phyloP scores from a whole-genome alignment of 1,284 basidiomycete genomes.

The Pisolithus thermaeus region DNA sequence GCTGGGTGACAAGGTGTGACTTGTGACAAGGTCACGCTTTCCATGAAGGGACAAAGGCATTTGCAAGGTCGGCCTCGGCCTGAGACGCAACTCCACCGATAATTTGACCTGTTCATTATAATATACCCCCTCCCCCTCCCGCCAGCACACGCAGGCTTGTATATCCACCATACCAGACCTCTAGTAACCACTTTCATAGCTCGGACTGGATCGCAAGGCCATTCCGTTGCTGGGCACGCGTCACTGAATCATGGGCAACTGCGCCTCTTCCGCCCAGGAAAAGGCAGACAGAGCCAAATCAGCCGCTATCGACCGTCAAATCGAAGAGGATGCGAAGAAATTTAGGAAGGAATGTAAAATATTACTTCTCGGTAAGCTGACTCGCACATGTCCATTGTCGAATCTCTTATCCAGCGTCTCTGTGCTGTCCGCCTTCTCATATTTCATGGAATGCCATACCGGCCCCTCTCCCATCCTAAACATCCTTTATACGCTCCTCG shows the following conservation, averaged over 20 bases:
- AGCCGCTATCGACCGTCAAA: constrained; percentile 65
- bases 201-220: too few relatives aligned
- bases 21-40: too few relatives aligned
- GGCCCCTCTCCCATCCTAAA: too few relatives aligned
- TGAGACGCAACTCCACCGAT: background rate
- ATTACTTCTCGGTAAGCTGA: constrained; percentile 72
- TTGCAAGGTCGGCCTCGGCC: too few relatives aligned
- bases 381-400: background rate
- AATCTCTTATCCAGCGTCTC: background rate
- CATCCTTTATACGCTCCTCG: background rate
- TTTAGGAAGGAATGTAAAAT: constrained; percentile 95
- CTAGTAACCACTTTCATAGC: too few relatives aligned
- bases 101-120: too few relatives aligned
- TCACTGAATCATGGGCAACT: constrained; percentile 52
- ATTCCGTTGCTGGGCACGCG: too few relatives aligned
- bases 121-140: too few relatives aligned
- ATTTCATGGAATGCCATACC: background rate
- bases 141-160: too few relatives aligned
- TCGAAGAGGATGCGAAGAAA: constrained; percentile 66
- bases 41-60: too few relatives aligned
- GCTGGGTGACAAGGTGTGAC: too few relatives aligned
- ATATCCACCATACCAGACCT: too few relatives aligned
- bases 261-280: constrained; percentile 51
- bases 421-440: background rate
- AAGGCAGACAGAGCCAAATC: constrained; percentile 61